Evolutionary conservation across 2,329 filamentous ascomycete species (phyloP).

Genomic region (Arachnopeziza araneosa): DNA sequence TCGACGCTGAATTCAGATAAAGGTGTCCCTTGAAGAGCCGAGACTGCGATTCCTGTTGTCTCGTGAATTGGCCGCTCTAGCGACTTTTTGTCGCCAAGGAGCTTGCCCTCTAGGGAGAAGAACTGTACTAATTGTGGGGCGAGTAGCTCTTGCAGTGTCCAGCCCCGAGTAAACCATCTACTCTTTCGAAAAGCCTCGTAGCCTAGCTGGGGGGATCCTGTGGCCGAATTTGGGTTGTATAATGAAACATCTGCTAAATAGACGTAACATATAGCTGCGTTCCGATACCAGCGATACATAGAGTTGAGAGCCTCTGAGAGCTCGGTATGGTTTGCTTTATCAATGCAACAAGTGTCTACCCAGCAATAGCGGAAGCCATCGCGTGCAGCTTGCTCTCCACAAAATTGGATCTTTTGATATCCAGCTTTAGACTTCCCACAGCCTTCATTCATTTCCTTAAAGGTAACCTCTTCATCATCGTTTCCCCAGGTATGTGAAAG

Average conservation of each 20-base stretch:
- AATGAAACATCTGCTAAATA: not conserved
- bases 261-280: not conserved
- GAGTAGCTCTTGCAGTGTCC: too few species aligned
- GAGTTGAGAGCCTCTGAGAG: not conserved
- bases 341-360: not conserved
- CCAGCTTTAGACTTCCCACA: constrained; percentile 7
- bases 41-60: too few species aligned
- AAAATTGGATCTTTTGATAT: constrained; percentile 6
- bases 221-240: too few species aligned
- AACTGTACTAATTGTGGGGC: too few species aligned
- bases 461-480: constrained; percentile 14
- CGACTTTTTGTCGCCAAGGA: too few species aligned
- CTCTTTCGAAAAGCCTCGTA: too few species aligned
- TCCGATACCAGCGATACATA: not conserved
- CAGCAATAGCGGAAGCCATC: not conserved
- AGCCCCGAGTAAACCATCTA: too few species aligned
- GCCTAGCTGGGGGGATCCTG: too few species aligned
- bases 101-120: too few species aligned
- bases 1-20: too few species aligned
- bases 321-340: not conserved
- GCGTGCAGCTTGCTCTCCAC: constrained; percentile 2
- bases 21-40: too few species aligned
- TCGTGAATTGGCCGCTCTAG: too few species aligned
- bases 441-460: constrained; percentile 5
- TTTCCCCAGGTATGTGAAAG: constrained; percentile 13